These are phyloP conservation scores for Stipa capillata DNA, from an alignment of 176 grass and related monocot genomes.

Conservation along the genomic window DNA sequence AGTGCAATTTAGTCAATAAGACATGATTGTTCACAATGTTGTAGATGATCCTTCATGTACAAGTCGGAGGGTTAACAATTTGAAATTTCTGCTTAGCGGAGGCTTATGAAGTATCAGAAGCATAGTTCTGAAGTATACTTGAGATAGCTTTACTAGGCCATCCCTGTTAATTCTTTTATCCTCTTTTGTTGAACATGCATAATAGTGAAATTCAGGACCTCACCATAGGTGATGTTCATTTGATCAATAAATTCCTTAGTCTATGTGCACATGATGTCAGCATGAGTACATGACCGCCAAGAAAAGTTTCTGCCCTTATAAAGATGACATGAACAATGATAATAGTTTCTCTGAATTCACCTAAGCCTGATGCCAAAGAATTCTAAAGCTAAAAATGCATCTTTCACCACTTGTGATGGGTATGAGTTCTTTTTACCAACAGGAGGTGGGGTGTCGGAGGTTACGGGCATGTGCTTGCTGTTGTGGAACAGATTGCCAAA, in stretches of 20 bases:
- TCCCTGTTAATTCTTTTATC: no score
- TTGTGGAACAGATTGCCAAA: not conserved
- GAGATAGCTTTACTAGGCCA: not conserved
- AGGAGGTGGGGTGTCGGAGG: not conserved
- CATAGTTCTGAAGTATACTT: not conserved
- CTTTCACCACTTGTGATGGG: not conserved
- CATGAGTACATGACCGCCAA: not conserved
- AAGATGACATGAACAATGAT: no score
- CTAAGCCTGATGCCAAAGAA: not conserved
- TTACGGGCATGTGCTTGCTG: not conserved
- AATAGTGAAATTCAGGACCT: no score
- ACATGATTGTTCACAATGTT: not conserved
- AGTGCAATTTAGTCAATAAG: not conserved
- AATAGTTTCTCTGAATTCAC: not conserved
- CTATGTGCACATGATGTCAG: not conserved
- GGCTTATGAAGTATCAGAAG: not conserved
- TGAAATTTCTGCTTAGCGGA: not conserved
- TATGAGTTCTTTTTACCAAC: no score
- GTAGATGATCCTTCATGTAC: slow-evolving; percentile 8
- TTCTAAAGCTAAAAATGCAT: not conserved
- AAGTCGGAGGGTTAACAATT: not conserved
- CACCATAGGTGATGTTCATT: no score
- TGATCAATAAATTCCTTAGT: not conserved
- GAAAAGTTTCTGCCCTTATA: not conserved
- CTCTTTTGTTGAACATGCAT: not conserved